Conservation (phyloP, 208 protist genomes). For the Trypanosoma boissoni region DNA sequence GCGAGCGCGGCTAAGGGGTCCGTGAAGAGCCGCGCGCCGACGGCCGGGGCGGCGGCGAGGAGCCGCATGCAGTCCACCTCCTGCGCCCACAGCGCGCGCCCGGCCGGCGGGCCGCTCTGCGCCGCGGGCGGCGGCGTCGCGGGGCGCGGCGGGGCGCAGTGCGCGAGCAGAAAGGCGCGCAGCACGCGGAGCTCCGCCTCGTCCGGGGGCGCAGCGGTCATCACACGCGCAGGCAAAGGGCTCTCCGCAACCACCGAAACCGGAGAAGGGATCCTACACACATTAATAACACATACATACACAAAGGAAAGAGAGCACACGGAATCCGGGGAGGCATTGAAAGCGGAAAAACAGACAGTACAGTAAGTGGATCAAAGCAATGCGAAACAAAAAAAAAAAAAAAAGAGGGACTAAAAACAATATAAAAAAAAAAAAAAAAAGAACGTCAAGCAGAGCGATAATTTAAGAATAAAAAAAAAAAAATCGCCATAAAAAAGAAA, state of each 20-base stretch:
- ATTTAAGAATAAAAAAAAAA: conserved; percentile 1
- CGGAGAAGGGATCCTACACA: no score
- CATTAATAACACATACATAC: no score
- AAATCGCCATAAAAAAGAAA: neutral
- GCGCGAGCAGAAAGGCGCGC: conserved; percentile 40
- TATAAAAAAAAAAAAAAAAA: conserved; percentile 26
- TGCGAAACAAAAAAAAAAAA: no score
- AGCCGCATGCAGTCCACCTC: conserved; percentile 82
- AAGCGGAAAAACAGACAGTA: no score
- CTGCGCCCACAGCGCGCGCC: conserved; percentile 49
- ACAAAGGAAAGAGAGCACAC: no score
- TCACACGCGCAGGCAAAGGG: no score
- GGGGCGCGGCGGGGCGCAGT: conserved; percentile 64
- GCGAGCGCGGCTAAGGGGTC: conserved; percentile 47
- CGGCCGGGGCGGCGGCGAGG: conserved; percentile 41
- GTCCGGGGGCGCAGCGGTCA: no score
- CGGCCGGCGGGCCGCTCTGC: conserved; percentile 11
- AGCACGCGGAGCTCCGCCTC: conserved; percentile 1
- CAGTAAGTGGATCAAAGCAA: no score
- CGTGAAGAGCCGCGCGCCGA: conserved; percentile 42
- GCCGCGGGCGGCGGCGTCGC: conserved; percentile 18
- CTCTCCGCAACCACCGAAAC: no score
- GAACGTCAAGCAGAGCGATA: conserved; percentile 12
- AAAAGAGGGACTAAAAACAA: no score
- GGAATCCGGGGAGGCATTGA: no score